Percentiles rank a stretch among this genome's conserved stretches.
phyloP scores from a whole-genome alignment of 2,329 filamentous ascomycete genomes.

The Neonectria neomacrospora region DNA sequence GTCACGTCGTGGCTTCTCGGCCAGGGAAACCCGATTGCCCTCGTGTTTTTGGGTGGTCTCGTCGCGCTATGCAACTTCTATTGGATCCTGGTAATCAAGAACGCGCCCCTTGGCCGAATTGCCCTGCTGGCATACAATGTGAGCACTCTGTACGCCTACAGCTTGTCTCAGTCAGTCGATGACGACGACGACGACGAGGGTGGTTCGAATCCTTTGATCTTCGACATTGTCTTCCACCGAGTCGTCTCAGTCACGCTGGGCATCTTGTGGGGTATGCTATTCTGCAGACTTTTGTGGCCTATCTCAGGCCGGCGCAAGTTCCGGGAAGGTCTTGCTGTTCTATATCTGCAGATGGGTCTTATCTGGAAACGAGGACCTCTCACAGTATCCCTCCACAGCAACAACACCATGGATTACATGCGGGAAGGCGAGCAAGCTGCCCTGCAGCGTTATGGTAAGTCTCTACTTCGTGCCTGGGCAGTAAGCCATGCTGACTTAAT shows the following conservation, averaged over 20 bases:
- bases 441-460: slow-evolving; percentile 77
- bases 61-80: slow-evolving; percentile 88
- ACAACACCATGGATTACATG: slow-evolving; percentile 76
- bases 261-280: slow-evolving; percentile 90
- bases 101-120: slow-evolving; percentile 91
- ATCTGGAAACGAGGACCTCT: slow-evolving; percentile 97
- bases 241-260: slow-evolving; percentile 87
- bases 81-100: slow-evolving; percentile 84
- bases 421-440: slow-evolving; percentile 87
- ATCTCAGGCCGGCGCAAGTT: slow-evolving; percentile 90
- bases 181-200: slow-evolving; percentile 91
- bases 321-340: slow-evolving; percentile 86
- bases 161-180: slow-evolving; percentile 80
- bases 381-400: slow-evolving; percentile 73
- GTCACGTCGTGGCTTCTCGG: slow-evolving; percentile 82
- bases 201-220: slow-evolving; percentile 83
- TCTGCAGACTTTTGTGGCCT: slow-evolving; percentile 92
- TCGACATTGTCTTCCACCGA: slow-evolving; percentile 88
- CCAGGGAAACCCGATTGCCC: slow-evolving; percentile 75
- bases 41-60: slow-evolving; percentile 85
- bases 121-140: slow-evolving; percentile 97
- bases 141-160: slow-evolving; percentile 93
- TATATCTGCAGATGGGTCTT: slow-evolving; percentile 94
- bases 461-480: neutral
- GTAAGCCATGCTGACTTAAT: slow-evolving; percentile 9